These are phyloP conservation scores for Ceraceosorus guamensis DNA, from an alignment of 1,284 basidiomycete species.

Conservation along the genomic window DNA sequence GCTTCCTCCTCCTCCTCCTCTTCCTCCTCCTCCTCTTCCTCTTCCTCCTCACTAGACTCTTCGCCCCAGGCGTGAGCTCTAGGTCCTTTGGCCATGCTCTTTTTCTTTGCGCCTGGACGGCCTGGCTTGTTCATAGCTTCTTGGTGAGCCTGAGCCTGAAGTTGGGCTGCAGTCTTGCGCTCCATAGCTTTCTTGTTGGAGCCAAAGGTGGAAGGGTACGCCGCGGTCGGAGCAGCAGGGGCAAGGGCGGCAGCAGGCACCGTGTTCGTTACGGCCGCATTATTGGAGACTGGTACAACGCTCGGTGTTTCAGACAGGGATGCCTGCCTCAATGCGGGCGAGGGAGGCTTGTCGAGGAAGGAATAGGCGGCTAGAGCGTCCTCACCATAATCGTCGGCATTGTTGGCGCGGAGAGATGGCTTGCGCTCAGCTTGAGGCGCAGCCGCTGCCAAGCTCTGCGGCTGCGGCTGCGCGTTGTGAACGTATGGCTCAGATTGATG, in stretches of 20 bases:
- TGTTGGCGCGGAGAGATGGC: constrained; percentile 2
- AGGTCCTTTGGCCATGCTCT: constrained; percentile 10
- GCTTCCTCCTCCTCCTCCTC: constrained; percentile 20
- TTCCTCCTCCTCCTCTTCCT: constrained; percentile 42
- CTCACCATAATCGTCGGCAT: constrained; percentile 22
- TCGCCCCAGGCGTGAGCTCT: constrained; percentile 21
- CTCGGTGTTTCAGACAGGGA: not conserved
- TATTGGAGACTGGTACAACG: not conserved
- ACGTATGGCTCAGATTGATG: not conserved
- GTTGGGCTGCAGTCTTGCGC: constrained; percentile 37
- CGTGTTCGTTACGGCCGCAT: too few species aligned
- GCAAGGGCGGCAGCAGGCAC: constrained; percentile 7
- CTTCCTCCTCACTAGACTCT: constrained; percentile 35
- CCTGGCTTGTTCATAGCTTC: constrained; percentile 34
- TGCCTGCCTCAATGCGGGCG: constrained; percentile 15
- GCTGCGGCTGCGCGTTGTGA: not conserved
- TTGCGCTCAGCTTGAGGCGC: too few species aligned
- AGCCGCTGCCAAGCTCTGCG: constrained; percentile 6
- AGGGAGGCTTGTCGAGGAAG: constrained; percentile 37
- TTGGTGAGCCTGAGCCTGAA: constrained; percentile 34
- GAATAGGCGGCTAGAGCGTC: constrained; percentile 40
- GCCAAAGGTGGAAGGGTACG: constrained; percentile 37
- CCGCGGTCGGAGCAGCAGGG: constrained; percentile 8
- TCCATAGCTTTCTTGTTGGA: constrained; percentile 33
- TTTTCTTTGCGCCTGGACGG: constrained; percentile 20